Evolutionary conservation across 371 early-diverging fungal species (phyloP), one percentile per base, ranked within the genome.

Genomic region (Dipsacomyces acuminosporus): DNA sequence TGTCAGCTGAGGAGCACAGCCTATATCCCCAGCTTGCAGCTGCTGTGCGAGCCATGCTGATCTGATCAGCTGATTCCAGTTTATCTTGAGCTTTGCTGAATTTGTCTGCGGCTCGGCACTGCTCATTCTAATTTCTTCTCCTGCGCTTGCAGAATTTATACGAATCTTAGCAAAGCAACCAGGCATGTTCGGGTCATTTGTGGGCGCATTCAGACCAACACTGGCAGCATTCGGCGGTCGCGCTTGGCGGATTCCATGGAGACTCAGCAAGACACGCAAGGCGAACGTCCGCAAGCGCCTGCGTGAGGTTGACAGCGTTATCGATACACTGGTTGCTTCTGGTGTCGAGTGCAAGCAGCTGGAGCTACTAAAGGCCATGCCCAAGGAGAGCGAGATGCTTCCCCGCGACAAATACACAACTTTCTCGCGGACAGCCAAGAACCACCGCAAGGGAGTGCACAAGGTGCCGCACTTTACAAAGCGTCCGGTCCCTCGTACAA

Each of bases 391-490:
- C 35, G 88, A 93, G 71, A 89, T 96, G 93, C 79, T 78, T 14
- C 75, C 94, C 18, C 76, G 87, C 51, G 88, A 94, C 74, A 96
- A 94, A 75, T 96, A 96, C 79, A 93, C 91, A 45, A 90, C 91
- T 5, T 87, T 89, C 60, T 89, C 89, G 49, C 87, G 90, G 63
- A 80, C 80, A 35, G 84, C 81, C 56, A 77, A 78, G 50, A 84
- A 86, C 48, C 87, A 90, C 56, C 89, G 94, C 76, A 94, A 94
- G 80, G 89, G 91, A n/a, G 76, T 92, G 24, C 93, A 92, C 76
- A 93, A 93, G 81, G 94, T 96, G 8, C 95, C 94, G 41, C 86
- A 94, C 59, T 96, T 93, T 78, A 91, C 94, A 41, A 93, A 90
- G 75, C 83, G 82, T 42, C 84, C 92, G 22, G 82, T 88, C 53